Evolutionary conservation across 345 rosid genomes (phyloP).

Genomic region (Syzygium aqueum): DNA sequence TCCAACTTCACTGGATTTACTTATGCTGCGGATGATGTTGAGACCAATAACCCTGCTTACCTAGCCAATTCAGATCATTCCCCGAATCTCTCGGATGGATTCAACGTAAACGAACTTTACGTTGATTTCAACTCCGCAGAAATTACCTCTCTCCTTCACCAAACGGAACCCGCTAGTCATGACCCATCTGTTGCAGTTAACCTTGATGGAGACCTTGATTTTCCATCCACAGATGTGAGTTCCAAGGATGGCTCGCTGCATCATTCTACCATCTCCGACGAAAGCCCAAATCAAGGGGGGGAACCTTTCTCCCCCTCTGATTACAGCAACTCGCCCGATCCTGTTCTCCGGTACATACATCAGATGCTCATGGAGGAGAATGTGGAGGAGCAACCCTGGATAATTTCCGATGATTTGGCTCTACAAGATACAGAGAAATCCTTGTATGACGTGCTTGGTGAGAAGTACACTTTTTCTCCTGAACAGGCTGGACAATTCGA

Average conservation of each 20-base stretch:
- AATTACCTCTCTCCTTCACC: background rate
- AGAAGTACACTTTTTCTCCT: conserved; percentile 11
- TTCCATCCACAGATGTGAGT: background rate
- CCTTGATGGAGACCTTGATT: background rate
- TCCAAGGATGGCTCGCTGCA: background rate
- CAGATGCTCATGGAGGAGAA: conserved; percentile 40
- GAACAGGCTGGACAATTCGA: background rate
- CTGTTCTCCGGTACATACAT: conserved; percentile 24
- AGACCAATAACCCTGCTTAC: background rate
- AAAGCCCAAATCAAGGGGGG: background rate
- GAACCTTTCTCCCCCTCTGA: conserved; percentile 14
- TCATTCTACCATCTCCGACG: background rate
- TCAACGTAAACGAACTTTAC: background rate
- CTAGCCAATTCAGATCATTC: background rate
- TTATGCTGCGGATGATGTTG: background rate
- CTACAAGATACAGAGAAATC: conserved; percentile 37
- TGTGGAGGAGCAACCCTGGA: conserved; percentile 28
- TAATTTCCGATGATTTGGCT: conserved; percentile 23
- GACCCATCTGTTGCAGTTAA: background rate
- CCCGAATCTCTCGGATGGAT: background rate
- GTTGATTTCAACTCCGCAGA: background rate
- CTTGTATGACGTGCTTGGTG: conserved; percentile 20
- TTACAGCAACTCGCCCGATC: conserved; percentile 21
- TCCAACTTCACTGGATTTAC: background rate
- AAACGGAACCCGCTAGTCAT: background rate